phyloP scores from a whole-genome alignment of 495 filamentous ascomycete species.

The Annulohypoxylon stygium region DNA sequence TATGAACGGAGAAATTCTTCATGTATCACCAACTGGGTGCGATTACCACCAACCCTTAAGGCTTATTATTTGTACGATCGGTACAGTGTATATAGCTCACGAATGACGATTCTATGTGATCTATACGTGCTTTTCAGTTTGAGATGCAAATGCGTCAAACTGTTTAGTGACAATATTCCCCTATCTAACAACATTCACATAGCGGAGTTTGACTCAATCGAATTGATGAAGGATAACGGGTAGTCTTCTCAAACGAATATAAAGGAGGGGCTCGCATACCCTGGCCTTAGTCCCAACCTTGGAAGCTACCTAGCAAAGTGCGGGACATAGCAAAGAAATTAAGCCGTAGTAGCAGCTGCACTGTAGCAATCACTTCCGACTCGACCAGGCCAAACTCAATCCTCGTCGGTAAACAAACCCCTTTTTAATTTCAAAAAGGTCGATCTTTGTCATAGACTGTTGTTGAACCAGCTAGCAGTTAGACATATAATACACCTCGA shows the following conservation, averaged over 20 bases:
- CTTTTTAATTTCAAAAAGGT: slow-evolving; percentile 5
- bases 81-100: background rate
- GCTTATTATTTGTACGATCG: background rate
- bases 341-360: slow-evolving; percentile 27
- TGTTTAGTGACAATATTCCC: background rate
- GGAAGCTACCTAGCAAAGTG: slow-evolving; percentile 27
- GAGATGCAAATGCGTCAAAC: background rate
- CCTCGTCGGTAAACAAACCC: slow-evolving; percentile 35
- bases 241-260: background rate
- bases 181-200: slow-evolving; percentile 7
- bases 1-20: slow-evolving; percentile 16
- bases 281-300: background rate
- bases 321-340: slow-evolving; percentile 39
- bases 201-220: slow-evolving; percentile 10
- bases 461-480: background rate
- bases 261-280: slow-evolving; percentile 36
- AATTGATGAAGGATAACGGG: slow-evolving; percentile 27
- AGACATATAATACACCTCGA: background rate
- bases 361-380: background rate
- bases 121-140: background rate
- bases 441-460: background rate
- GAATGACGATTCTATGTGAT: background rate
- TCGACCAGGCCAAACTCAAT: slow-evolving; percentile 19
- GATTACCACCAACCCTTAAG: background rate
- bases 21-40: slow-evolving; percentile 12